phyloP scores from a whole-genome alignment of 306 rosid genomes.

The Comarum palustre region DNA sequence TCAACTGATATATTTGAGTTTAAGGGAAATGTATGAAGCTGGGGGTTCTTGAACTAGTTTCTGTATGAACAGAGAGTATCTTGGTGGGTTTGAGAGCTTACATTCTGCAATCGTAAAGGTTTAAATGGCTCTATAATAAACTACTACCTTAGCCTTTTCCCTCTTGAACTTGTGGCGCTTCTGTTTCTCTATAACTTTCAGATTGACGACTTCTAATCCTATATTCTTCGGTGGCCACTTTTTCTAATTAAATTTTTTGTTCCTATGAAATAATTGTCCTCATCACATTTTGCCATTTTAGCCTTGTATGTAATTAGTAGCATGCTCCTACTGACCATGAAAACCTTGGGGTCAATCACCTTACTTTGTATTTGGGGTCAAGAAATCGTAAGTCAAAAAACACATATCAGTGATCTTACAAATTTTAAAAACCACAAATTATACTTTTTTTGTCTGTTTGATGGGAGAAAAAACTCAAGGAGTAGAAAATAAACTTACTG shows the following conservation, averaged over 20 bases:
- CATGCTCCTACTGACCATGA: neutral
- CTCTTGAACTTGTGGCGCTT: neutral
- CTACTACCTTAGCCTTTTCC: neutral
- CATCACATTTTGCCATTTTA: neutral
- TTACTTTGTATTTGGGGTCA: too few species aligned
- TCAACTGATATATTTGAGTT: too few species aligned
- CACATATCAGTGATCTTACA: neutral
- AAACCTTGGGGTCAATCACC: neutral
- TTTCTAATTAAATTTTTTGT: too few species aligned
- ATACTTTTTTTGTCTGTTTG: neutral
- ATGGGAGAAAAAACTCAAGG: too few species aligned
- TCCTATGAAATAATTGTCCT: neutral
- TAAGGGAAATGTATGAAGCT: too few species aligned
- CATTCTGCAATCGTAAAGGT: too few species aligned
- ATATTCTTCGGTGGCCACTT: too few species aligned
- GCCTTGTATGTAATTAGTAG: neutral
- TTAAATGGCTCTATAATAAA: too few species aligned
- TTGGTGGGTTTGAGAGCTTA: neutral
- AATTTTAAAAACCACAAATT: neutral
- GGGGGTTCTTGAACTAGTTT: neutral
- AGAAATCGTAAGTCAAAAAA: neutral
- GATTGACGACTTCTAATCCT: too few species aligned
- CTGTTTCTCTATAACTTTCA: too few species aligned
- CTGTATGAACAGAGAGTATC: too few species aligned
- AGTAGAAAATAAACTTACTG: conserved; percentile 46